Conservation (phyloP, 2,329 filamentous ascomycete species). For the Diaporthe ampelina region DNA sequence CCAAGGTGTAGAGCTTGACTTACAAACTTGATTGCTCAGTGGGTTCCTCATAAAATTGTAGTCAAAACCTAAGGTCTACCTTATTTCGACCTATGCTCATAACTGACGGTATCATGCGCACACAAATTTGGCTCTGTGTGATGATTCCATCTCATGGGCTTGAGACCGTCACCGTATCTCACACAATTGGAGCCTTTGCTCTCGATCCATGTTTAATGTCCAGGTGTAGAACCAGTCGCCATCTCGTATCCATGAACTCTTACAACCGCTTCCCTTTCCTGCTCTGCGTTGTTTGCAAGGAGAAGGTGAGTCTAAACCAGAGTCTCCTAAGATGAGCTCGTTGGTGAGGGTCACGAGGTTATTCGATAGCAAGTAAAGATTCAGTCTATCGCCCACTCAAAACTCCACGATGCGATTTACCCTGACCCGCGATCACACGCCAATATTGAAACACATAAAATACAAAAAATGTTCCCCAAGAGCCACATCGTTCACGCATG, state of each 20-base stretch:
- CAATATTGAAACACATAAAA: background rate
- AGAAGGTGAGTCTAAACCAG: background rate
- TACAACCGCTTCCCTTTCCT: no score
- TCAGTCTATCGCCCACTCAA: slow-evolving; percentile 27
- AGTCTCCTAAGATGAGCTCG: background rate
- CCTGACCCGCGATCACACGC: slow-evolving; percentile 10
- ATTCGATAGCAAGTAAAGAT: slow-evolving; percentile 4
- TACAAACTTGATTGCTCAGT: background rate
- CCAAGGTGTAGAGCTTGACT: no score
- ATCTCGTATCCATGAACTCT: background rate
- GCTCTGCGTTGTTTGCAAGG: no score
- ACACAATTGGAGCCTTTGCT: no score
- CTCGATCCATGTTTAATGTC: no score
- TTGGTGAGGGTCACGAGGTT: background rate
- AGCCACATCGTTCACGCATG: background rate
- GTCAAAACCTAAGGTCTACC: background rate
- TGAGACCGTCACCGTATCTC: background rate
- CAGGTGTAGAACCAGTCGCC: background rate
- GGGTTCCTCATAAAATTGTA: background rate
- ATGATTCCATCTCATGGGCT: background rate
- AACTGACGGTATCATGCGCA: no score
- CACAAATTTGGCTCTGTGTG: background rate
- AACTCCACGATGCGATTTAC: slow-evolving; percentile 20
- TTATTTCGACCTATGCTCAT: background rate
- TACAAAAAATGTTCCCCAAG: background rate